Evolutionary conservation across 805 yeast genomes (phyloP).

Genomic region (Peterozyma toletana): DNA sequence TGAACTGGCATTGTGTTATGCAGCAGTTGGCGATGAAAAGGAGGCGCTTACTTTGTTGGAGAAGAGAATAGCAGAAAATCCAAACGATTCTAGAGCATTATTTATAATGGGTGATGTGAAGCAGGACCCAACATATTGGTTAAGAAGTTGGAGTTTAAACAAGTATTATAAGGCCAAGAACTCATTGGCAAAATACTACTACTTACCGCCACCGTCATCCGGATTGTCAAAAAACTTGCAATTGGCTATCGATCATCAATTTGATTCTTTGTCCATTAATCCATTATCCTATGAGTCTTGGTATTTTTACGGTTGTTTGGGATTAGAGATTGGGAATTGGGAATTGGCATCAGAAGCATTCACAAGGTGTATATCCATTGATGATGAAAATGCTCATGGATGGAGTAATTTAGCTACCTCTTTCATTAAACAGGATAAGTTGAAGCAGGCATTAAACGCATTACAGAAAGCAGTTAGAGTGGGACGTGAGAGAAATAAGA

Average conservation of each 20-base stretch:
- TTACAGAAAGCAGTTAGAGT: constrained; percentile 68
- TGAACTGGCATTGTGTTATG: constrained; percentile 87
- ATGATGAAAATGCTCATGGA: constrained; percentile 70
- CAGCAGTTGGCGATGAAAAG: constrained; percentile 69
- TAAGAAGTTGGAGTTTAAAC: constrained; percentile 80
- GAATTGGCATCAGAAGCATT: constrained; percentile 87
- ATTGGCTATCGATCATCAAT: constrained; percentile 56
- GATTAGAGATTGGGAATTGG: constrained; percentile 63
- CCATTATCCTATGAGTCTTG: constrained; percentile 78
- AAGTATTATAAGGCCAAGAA: constrained; percentile 80
- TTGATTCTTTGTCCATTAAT: constrained; percentile 65
- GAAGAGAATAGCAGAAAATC: constrained; percentile 44
- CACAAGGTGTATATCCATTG: constrained; percentile 81
- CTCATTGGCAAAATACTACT: constrained; percentile 68
- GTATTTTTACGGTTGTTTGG: constrained; percentile 90
- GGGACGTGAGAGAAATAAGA: constrained; percentile 46
- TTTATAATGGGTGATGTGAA: constrained; percentile 82
- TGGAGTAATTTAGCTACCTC: constrained; percentile 94
- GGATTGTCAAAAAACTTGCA: constrained; percentile 44
- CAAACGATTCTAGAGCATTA: constrained; percentile 77
- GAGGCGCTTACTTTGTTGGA: constrained; percentile 58
- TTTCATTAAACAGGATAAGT: constrained; percentile 53
- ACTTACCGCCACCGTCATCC: constrained; percentile 52
- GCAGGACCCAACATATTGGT: constrained; percentile 73
- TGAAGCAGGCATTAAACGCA: constrained; percentile 79